phyloP scores from a whole-genome alignment of 192 early-diverging fungal species.

The Geranomyces michiganensis region DNA sequence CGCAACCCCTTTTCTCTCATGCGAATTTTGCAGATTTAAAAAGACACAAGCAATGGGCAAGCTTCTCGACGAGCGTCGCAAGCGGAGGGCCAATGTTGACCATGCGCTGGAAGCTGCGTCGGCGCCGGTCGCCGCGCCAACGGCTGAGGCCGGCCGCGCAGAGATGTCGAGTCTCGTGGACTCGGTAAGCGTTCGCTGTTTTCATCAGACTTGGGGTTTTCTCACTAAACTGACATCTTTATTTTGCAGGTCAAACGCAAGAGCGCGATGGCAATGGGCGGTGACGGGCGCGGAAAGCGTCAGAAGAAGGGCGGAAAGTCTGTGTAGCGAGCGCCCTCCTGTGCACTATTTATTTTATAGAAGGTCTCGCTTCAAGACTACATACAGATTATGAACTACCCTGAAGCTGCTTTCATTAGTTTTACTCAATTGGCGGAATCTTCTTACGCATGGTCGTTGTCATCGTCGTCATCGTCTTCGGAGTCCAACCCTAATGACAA shows the following conservation, averaged over 20 bases:
- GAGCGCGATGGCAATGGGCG: constrained; percentile 50
- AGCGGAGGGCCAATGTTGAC: not conserved
- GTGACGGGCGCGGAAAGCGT: constrained; percentile 8
- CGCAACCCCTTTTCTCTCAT: not conserved
- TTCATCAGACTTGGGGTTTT: not conserved
- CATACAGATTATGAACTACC: no score
- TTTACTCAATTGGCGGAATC: no score
- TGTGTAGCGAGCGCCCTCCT: no score
- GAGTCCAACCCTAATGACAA: constrained; percentile 10
- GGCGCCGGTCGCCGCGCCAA: not conserved
- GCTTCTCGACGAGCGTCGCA: constrained; percentile 57
- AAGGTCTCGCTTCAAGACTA: no score
- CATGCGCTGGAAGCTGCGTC: not conserved
- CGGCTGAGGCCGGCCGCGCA: not conserved
- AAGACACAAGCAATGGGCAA: constrained; percentile 80
- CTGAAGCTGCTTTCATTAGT: no score
- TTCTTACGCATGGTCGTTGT: not conserved
- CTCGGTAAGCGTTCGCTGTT: constrained; percentile 42
- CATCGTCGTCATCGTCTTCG: constrained; percentile 5
- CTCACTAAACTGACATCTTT: not conserved
- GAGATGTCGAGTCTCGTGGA: constrained; percentile 56
- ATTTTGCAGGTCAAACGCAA: constrained; percentile 57
- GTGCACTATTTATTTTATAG: no score
- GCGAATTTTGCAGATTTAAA: constrained; percentile 62
- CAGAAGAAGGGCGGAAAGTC: constrained; percentile 5